Conservation (phyloP, 176 grass and related monocot species). For the Avena insularis region DNA sequence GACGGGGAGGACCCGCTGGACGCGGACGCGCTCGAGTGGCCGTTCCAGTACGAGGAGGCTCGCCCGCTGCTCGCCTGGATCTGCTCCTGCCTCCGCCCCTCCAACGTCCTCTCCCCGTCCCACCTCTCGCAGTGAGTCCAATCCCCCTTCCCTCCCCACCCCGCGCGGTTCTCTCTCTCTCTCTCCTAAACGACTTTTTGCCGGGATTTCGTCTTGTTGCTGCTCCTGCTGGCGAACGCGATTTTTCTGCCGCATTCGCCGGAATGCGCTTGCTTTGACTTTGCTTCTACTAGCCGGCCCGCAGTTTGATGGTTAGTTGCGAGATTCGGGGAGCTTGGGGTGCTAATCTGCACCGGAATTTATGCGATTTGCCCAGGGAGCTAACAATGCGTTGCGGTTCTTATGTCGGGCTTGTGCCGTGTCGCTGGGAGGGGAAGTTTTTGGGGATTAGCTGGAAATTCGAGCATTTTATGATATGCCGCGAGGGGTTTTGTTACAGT, state of each 20-base stretch:
- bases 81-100: conserved; percentile 98
- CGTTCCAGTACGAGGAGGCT: conserved; percentile 98
- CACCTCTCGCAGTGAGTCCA: conserved; percentile 78
- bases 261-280: background rate
- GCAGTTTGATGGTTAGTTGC: background rate
- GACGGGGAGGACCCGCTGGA: conserved; percentile 90
- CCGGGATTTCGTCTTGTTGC: background rate
- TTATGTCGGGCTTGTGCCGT: background rate
- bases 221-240: background rate
- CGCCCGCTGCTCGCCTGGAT: conserved; percentile 93
- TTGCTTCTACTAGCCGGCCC: background rate
- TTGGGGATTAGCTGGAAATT: background rate
- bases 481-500: background rate
- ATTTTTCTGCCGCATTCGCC: background rate
- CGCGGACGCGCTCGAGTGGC: conserved; percentile 98
- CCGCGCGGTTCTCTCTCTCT: background rate
- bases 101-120: conserved; percentile 85
- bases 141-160: background rate
- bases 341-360: conserved; percentile 5
- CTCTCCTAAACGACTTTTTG: background rate
- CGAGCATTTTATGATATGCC: background rate
- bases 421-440: background rate
- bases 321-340: conserved; percentile 7
- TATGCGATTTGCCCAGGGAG: background rate
- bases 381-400: background rate